phyloP scores from a whole-genome alignment of 1,284 basidiomycete species.

The Psilocybe mexicana region DNA sequence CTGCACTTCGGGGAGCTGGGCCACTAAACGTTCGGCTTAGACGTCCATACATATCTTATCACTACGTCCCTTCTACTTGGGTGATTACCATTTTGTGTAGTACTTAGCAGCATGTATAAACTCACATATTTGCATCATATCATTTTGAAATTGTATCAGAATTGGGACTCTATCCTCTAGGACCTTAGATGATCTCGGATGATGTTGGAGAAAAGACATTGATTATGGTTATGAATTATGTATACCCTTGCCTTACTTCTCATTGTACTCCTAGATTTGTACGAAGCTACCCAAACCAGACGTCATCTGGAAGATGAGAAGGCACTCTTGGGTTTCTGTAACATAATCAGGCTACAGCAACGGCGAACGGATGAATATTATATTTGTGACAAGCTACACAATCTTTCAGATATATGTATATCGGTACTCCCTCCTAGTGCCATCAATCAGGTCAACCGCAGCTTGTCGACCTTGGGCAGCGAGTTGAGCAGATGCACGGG shows the following conservation, averaged over 20 bases:
- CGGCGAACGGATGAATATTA: too few relatives aligned
- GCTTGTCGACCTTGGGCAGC: background rate
- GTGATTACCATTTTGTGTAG: background rate
- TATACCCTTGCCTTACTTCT: too few relatives aligned
- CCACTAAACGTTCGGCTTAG: background rate
- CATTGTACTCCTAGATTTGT: too few relatives aligned
- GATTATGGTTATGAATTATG: too few relatives aligned
- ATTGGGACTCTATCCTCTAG: too few relatives aligned
- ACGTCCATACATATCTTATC: background rate
- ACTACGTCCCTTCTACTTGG: background rate
- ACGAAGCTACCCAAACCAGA: too few relatives aligned
- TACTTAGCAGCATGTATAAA: background rate
- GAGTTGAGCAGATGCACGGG: conserved; percentile 2
- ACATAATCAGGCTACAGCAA: too few relatives aligned
- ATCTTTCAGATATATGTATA: background rate
- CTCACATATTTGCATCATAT: background rate
- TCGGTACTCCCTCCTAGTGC: conserved; percentile 8
- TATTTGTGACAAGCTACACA: too few relatives aligned
- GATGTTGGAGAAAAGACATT: too few relatives aligned
- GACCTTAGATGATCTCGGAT: too few relatives aligned
- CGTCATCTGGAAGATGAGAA: too few relatives aligned
- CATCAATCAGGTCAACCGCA: conserved; percentile 9
- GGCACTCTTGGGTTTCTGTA: too few relatives aligned
- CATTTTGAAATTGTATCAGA: background rate
- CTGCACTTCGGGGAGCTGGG: background rate